Evolutionary conservation across 1,139 yeast genomes (phyloP).

Genomic region (Candida mesenterica): DNA sequence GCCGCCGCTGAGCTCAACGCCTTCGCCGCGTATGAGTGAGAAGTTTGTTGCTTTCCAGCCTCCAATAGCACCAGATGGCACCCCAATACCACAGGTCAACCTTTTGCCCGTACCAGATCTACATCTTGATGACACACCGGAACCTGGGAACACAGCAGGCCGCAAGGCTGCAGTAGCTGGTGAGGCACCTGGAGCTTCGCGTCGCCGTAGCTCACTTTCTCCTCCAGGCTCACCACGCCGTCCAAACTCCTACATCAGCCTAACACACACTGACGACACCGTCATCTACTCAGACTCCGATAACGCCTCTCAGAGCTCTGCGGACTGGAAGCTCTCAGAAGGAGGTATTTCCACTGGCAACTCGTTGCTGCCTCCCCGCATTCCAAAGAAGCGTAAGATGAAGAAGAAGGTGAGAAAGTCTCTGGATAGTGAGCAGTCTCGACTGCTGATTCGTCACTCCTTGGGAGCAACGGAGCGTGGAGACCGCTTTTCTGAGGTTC

Average conservation of each 20-base stretch:
- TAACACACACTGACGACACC: constrained; percentile 24
- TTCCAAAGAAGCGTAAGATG: constrained; percentile 2
- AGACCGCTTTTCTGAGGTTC: constrained; percentile 8
- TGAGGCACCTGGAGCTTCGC: neutral
- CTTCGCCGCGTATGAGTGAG: neutral
- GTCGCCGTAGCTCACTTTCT: constrained; percentile 1
- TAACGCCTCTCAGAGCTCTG: constrained; percentile 35
- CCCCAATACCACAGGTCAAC: neutral
- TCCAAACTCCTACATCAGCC: constrained; percentile 1
- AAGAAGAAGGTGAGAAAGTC: neutral
- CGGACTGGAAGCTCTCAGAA: constrained; percentile 11
- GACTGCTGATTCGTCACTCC: constrained; percentile 17
- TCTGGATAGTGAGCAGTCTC: constrained; percentile 23
- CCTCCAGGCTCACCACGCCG: neutral
- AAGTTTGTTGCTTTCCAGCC: neutral
- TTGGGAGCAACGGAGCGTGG: constrained; percentile 5
- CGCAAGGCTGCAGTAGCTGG: neutral
- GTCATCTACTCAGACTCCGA: constrained; percentile 42
- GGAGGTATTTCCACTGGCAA: neutral
- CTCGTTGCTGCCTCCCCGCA: neutral
- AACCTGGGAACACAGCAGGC: neutral
- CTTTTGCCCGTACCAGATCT: neutral
- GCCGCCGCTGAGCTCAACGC: constrained; percentile 14
- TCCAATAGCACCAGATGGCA: neutral
- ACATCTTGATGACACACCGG: neutral